Evolutionary conservation across 352 stramenopile species (phyloP), one percentile per base, ranked within the genome.

Genomic region (Pythium utonaiense): DNA sequence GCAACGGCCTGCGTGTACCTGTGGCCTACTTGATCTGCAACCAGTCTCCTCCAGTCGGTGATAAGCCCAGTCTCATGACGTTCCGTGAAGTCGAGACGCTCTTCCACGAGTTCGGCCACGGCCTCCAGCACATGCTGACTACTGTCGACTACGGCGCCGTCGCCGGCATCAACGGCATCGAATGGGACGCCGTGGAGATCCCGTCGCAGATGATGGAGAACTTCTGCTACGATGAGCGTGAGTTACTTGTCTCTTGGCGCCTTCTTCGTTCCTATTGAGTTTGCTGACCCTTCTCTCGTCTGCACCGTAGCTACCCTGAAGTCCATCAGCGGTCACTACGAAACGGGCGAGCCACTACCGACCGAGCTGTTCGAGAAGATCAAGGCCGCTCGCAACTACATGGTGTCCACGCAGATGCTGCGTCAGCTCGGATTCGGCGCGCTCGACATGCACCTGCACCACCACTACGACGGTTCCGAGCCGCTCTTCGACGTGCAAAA

Each of bases 171-270:
- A 99, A 98, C 69, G 93, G 93, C 45, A 87, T 99, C 16, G 96
- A 99, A 74, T 99, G 96, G 96, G 97, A 99, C 80, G 97, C 97
- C 14, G 96, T 99, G 3, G 97, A 99, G 70, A 76, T 98, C 17
- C 97, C 97, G 24, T 98, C 88, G 12, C 97, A 99, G 77, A 99
- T 99, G 80, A 99, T 99, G 96, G 97, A 99, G 63, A 99, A 99
- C 73, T 99, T 97, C 80, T 98, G 95, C 74, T 99, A 99, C 73
- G 91, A 99, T 69, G 70, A 84, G 54, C 75, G 80, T 83, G 17
- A 21, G 65, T 69, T 3, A 33, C 19, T 33, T 33, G 28, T 33
- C 9, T 33, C 5, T 53, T 9, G 8, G 3, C 6, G 33, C 34
- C 41, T 36, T 49, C 42, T 80, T 52, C 93, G 3, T 85, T 89